Conservation (phyloP, 2,329 filamentous ascomycete genomes). For the Xylaria sp. region DNA sequence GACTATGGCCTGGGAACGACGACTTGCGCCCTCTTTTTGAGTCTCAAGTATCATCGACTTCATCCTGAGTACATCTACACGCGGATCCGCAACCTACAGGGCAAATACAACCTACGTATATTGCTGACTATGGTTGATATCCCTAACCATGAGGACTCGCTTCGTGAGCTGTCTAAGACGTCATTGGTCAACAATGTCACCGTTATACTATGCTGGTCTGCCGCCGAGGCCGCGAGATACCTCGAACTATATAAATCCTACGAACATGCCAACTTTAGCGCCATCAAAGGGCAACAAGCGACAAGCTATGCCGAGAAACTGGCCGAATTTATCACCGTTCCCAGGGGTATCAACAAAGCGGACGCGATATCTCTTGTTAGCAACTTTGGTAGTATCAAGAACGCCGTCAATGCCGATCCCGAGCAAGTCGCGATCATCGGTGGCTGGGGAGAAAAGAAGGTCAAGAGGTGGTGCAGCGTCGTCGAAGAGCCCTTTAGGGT, state of each 20-base stretch:
- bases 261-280: conserved; percentile 81
- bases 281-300: conserved; percentile 86
- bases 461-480: conserved; percentile 82
- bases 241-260: conserved; percentile 95
- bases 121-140: conserved; percentile 95
- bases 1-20: conserved; percentile 90
- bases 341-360: conserved; percentile 90
- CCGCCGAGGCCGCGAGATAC: conserved; percentile 92
- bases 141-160: conserved; percentile 86
- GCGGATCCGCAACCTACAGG: conserved; percentile 84
- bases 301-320: conserved; percentile 86
- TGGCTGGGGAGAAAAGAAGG: conserved; percentile 96
- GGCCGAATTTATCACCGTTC: conserved; percentile 91
- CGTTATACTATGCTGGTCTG: conserved; percentile 91
- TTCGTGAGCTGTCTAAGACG: conserved; percentile 92
- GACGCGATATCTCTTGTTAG: conserved; percentile 91
- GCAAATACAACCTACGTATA: conserved; percentile 86
- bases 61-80: conserved; percentile 99
- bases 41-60: conserved; percentile 94
- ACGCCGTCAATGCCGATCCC: conserved; percentile 85
- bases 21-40: conserved; percentile 91
- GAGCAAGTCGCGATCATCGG: conserved; percentile 87
- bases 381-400: conserved; percentile 88
- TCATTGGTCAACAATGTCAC: conserved; percentile 93
- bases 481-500: conserved; percentile 87